Conservation (phyloP, 148 eudicot genomes). For the Beta vulgaris region DNA sequence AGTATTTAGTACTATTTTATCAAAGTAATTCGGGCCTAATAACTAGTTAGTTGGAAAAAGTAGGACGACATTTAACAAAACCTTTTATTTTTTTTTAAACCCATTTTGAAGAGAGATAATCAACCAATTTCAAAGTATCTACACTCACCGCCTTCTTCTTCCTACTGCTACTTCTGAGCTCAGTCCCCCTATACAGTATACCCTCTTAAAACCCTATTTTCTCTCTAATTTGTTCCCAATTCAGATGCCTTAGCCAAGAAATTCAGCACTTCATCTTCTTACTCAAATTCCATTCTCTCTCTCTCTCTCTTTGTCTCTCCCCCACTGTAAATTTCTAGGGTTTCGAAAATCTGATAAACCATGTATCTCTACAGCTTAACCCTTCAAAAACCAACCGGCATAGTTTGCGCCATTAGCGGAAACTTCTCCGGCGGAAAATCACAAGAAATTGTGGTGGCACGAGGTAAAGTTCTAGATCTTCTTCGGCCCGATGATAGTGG, state of each 20-base stretch:
- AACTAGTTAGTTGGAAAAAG: no score
- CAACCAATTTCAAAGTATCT: not conserved
- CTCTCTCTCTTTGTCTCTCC: not conserved
- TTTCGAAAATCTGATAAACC: not conserved
- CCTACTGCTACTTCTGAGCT: not conserved
- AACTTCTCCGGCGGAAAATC: slow-evolving; percentile 80
- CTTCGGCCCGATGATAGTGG: slow-evolving; percentile 90
- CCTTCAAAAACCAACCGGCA: slow-evolving; percentile 81
- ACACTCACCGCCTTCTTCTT: not conserved
- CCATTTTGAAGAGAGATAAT: no score
- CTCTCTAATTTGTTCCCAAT: not conserved
- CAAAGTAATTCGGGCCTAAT: no score
- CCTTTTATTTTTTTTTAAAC: no score
- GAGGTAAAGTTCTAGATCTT: slow-evolving; percentile 85
- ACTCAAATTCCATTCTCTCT: not conserved
- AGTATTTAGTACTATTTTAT: no score
- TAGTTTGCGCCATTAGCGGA: slow-evolving; percentile 75
- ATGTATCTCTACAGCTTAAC: slow-evolving; percentile 95
- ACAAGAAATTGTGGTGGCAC: slow-evolving; percentile 79
- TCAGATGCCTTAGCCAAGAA: not conserved
- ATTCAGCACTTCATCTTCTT: not conserved
- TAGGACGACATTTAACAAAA: no score
- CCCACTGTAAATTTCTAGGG: not conserved
- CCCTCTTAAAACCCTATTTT: slow-evolving; percentile 18
- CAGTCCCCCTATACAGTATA: no score